Conservation (phyloP, 1,284 basidiomycete species). For the Hymenochaete sp. region DNA sequence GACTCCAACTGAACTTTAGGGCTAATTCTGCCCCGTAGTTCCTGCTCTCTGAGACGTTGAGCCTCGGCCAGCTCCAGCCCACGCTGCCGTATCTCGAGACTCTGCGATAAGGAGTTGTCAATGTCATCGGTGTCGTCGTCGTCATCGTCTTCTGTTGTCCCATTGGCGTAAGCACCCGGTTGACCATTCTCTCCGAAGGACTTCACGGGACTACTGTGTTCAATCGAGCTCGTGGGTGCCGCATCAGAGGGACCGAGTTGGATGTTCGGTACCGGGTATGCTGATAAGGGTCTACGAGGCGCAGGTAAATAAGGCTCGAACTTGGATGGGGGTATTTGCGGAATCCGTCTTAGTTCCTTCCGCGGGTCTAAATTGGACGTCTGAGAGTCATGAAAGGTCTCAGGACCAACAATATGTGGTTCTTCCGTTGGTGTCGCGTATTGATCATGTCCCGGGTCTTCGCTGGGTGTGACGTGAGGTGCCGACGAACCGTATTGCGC, state of each 20-base stretch:
- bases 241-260: neutral
- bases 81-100: slow-evolving; percentile 8
- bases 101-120: slow-evolving; percentile 5
- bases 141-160: neutral
- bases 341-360: slow-evolving; percentile 15
- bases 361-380: no score
- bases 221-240: slow-evolving; percentile 10
- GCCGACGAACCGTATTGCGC: slow-evolving; percentile 8
- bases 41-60: slow-evolving; percentile 1
- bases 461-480: neutral
- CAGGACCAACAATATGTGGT: no score
- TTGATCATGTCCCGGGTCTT: no score
- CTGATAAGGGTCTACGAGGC: slow-evolving; percentile 3
- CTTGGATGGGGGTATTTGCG: slow-evolving; percentile 16
- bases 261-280: neutral
- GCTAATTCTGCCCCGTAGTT: no score
- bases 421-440: no score
- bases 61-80: slow-evolving; percentile 13
- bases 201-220: slow-evolving; percentile 7
- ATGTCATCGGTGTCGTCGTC: slow-evolving; percentile 13
- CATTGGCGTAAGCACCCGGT: neutral
- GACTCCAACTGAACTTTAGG: no score
- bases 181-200: neutral
- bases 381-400: no score
- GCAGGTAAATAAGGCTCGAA: slow-evolving; percentile 14